phyloP scores from a whole-genome alignment of 192 early-diverging fungal species.

The Radiomyces spectabilis region DNA sequence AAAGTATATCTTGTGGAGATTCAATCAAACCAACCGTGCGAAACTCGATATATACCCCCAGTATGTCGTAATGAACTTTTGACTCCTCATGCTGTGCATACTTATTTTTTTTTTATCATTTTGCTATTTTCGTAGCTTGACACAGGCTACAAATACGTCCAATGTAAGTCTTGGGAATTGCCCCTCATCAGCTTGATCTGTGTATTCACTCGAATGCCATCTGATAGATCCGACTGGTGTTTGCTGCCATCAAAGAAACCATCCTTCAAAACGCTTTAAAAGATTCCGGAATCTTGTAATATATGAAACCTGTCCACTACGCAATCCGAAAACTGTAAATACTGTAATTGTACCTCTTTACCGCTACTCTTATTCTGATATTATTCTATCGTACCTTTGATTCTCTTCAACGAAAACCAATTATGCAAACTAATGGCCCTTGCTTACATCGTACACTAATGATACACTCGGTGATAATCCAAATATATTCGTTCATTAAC shows the following conservation, averaged over 20 bases:
- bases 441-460: too few species aligned
- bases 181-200: neutral
- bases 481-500: too few species aligned
- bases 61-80: conserved; percentile 27
- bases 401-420: too few species aligned
- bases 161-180: conserved; percentile 43
- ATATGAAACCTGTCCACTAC: too few species aligned
- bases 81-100: neutral
- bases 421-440: too few species aligned
- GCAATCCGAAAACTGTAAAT: too few species aligned
- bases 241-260: conserved; percentile 90
- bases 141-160: conserved; percentile 88
- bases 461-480: too few species aligned
- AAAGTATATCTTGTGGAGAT: conserved; percentile 83
- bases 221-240: conserved; percentile 65
- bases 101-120: neutral
- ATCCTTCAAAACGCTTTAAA: conserved; percentile 81
- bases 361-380: too few species aligned
- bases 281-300: conserved; percentile 62
- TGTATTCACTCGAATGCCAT: neutral
- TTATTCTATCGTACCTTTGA: too few species aligned
- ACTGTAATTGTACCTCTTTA: too few species aligned
- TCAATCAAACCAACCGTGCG: conserved; percentile 81
- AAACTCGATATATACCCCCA: conserved; percentile 79
- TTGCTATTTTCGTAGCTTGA: conserved; percentile 46